These are phyloP conservation scores for Suillus clintonianus DNA, from an alignment of 768 basidiomycete genomes.

Conservation along the genomic window DNA sequence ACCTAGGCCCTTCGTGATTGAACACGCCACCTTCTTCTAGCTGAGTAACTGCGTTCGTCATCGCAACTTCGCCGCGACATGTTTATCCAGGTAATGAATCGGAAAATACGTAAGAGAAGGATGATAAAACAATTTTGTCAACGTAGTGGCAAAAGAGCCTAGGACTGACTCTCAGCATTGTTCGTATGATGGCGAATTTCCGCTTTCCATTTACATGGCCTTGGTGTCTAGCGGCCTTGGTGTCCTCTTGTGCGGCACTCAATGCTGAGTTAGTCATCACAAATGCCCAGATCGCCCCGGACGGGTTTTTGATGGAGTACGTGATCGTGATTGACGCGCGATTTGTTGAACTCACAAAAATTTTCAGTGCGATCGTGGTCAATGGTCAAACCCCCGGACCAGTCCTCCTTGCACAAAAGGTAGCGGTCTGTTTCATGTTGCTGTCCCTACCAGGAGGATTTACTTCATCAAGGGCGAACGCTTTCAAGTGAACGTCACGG, in stretches of 20 bases:
- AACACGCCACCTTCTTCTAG: neutral
- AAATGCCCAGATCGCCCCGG: slow-evolving; percentile 31
- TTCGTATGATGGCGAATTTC: neutral
- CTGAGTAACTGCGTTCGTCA: too few species aligned
- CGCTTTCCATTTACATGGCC: neutral
- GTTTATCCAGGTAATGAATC: neutral
- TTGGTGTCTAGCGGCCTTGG: slow-evolving; percentile 1
- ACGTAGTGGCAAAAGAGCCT: neutral
- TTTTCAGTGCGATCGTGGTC: slow-evolving; percentile 32
- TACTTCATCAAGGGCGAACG: slow-evolving; percentile 28
- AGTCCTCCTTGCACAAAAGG: slow-evolving; percentile 38
- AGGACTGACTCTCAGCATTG: neutral
- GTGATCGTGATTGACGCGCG: neutral
- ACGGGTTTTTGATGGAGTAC: slow-evolving; percentile 25
- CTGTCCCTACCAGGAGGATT: neutral
- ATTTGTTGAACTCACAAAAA: neutral
- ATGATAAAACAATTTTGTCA: neutral
- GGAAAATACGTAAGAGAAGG: neutral
- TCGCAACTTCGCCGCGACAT: neutral
- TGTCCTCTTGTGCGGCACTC: slow-evolving; percentile 13
- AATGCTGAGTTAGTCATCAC: slow-evolving; percentile 23
- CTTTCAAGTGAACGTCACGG: slow-evolving; percentile 36
- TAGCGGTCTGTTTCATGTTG: neutral
- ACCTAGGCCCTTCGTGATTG: neutral
- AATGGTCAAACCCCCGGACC: slow-evolving; percentile 42